phyloP scores from a whole-genome alignment of 1,139 yeast genomes.

The Debaryomyces robertsiae region DNA sequence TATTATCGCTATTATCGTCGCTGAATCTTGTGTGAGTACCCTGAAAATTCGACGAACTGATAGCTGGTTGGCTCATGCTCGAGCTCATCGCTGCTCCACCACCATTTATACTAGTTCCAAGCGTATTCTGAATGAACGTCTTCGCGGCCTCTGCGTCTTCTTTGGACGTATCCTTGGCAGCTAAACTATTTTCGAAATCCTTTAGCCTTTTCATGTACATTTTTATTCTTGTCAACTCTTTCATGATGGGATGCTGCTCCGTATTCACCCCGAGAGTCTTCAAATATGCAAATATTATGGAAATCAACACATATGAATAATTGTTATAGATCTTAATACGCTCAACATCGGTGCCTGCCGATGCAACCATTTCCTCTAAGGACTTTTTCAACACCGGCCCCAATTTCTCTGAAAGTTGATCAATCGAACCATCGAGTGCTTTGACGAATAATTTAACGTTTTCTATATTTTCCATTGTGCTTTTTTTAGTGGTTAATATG shows the following conservation, averaged over 20 bases:
- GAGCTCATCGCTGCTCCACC: conserved; percentile 34
- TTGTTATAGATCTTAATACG: conserved; percentile 39
- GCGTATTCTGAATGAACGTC: conserved; percentile 47
- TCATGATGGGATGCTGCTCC: conserved; percentile 61
- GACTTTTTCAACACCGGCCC: conserved; percentile 39
- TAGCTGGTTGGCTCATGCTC: conserved; percentile 50
- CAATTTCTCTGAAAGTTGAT: conserved; percentile 30
- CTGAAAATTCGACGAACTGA: conserved; percentile 57
- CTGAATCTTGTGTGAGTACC: conserved; percentile 63
- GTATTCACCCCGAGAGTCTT: conserved; percentile 64
- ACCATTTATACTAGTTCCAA: conserved; percentile 37
- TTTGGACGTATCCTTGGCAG: conserved; percentile 19
- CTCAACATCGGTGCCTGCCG: conserved; percentile 36
- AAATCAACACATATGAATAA: conserved; percentile 48
- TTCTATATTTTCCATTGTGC: conserved; percentile 47
- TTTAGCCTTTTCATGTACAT: conserved; percentile 66
- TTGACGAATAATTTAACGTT: conserved; percentile 28
- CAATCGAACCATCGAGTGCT: conserved; percentile 33
- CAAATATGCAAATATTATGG: conserved; percentile 56
- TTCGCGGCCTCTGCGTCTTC: conserved; percentile 41
- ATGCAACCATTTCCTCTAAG: conserved; percentile 36
- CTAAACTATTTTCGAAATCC: conserved; percentile 31
- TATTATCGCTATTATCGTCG: conserved; percentile 12
- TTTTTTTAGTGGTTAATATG: neutral
- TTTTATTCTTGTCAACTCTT: conserved; percentile 71